These are phyloP conservation scores for Penicillium angulare DNA, from an alignment of 495 filamentous ascomycete genomes.

Conservation along the genomic window DNA sequence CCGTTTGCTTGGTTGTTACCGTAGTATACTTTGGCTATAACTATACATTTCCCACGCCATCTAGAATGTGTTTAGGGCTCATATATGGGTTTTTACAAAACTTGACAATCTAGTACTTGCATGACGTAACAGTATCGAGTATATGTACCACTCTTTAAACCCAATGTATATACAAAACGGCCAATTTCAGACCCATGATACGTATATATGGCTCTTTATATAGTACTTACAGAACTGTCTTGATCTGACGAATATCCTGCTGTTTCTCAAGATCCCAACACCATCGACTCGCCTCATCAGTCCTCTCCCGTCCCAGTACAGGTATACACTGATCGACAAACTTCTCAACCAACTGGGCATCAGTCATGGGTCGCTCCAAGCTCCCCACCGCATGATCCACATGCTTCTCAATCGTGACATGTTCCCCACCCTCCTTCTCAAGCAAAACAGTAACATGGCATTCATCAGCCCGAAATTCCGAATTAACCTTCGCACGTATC, in stretches of 20 bases:
- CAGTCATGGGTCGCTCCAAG: slow-evolving; percentile 45
- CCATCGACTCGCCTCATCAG: slow-evolving; percentile 15
- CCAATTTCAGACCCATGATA: too few species aligned
- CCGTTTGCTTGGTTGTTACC: slow-evolving; percentile 22
- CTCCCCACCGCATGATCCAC: slow-evolving; percentile 52
- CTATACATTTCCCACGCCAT: slow-evolving; percentile 24
- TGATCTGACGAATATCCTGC: slow-evolving; percentile 9
- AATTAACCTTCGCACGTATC: slow-evolving; percentile 40
- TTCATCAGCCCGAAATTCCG: slow-evolving; percentile 40
- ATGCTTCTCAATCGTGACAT: slow-evolving; percentile 37
- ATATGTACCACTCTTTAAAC: too few species aligned
- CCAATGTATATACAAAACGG: too few species aligned
- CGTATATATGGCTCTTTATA: too few species aligned
- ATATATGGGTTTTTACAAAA: neutral
- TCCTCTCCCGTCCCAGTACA: slow-evolving; percentile 15
- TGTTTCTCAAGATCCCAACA: slow-evolving; percentile 17
- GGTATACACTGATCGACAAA: slow-evolving; percentile 41
- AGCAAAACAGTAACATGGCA: slow-evolving; percentile 35
- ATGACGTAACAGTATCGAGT: neutral
- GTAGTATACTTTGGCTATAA: slow-evolving; percentile 32
- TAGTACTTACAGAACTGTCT: slow-evolving; percentile 12
- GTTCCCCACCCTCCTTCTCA: slow-evolving; percentile 19
- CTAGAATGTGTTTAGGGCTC: slow-evolving; percentile 24
- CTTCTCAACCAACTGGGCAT: slow-evolving; percentile 43
- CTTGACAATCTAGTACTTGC: neutral